Conservation (phyloP, 2,329 filamentous ascomycete genomes). For the Trichoderma sp. region DNA sequence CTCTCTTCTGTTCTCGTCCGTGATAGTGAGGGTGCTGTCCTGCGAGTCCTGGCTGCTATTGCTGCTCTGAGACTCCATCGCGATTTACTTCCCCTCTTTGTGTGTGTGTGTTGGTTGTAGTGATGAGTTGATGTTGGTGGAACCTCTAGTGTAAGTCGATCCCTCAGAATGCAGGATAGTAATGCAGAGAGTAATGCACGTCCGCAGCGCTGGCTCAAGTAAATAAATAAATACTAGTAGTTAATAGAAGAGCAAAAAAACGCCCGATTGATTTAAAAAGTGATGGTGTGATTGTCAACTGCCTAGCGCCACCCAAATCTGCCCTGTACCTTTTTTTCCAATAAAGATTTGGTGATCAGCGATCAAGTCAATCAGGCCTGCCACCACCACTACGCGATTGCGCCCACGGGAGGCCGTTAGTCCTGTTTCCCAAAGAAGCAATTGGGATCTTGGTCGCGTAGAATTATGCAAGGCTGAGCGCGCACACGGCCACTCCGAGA, state of each 20-base stretch:
- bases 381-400: not conserved
- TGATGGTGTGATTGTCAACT: not conserved
- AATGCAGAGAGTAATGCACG: not conserved
- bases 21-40: conserved; percentile 43
- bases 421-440: not conserved
- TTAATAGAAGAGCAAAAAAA: not conserved
- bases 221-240: not conserved
- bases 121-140: not conserved
- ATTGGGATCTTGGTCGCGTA: not conserved
- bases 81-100: not conserved
- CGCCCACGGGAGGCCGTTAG: not conserved
- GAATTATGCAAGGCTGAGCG: not conserved
- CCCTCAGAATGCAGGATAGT: not conserved
- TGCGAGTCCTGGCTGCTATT: conserved; percentile 43
- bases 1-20: conserved; percentile 43
- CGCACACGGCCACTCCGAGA: not conserved
- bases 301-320: not conserved
- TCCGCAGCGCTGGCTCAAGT: not conserved
- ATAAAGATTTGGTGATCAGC: not conserved
- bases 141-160: not conserved
- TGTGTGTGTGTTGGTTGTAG: not conserved
- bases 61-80: conserved; percentile 40
- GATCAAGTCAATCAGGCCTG: not conserved
- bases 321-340: not conserved
- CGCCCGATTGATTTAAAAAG: not conserved